Evolutionary conservation across 2,329 filamentous ascomycete species (phyloP), one percentile per base, ranked within the genome.

Genomic region (Calonectria multiphialidica): DNA sequence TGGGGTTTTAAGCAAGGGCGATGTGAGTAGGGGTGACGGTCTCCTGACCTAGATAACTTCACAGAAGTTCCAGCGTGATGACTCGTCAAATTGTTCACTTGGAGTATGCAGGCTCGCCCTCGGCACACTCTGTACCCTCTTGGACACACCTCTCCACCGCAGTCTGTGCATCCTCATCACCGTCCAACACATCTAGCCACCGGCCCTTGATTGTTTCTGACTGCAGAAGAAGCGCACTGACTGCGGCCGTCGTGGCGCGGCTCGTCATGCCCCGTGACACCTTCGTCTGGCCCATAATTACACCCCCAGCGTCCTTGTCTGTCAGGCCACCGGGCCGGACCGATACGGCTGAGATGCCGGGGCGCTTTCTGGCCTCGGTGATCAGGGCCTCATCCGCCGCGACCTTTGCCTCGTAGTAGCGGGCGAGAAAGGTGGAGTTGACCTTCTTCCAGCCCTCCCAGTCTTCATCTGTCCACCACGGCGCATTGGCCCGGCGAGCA

Each of bases 371-470:
- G 5, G 83, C 82, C 35, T 86, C 85, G 42, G 84, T 81, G 74
- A 88, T 86, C 6, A 90, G 82, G 4, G 83, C 85, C 80, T 90
- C 86, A 77, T 91, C 90, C 2, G 89, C 88, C 2, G 85, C 88
- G 2, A 90, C 73, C 80, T 91, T 91, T 70, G 89, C 89, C 74
- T 87, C 81, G 76, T 87, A 89, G 81, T 91, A 91, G 15, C 80
- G 81, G 4, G 86, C 82, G 25, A 90, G 80, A 42, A 79, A 79
- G 47, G 84, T 83, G 25, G 77, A 78, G 76, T 86, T 87, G 25
- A 82, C 77, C 65, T 86, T 81, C 45, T 78, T 75, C 78, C 78
- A 79, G 28, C 76, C 78, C n/a, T 81, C 76, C 85, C 86, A 90
- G 68, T 84, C 85, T 5, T 87, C 84, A 30, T 82, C 78, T 40